These are phyloP conservation scores for Termitomyces sp. DNA, from an alignment of 768 basidiomycete species.

Conservation along the genomic window DNA sequence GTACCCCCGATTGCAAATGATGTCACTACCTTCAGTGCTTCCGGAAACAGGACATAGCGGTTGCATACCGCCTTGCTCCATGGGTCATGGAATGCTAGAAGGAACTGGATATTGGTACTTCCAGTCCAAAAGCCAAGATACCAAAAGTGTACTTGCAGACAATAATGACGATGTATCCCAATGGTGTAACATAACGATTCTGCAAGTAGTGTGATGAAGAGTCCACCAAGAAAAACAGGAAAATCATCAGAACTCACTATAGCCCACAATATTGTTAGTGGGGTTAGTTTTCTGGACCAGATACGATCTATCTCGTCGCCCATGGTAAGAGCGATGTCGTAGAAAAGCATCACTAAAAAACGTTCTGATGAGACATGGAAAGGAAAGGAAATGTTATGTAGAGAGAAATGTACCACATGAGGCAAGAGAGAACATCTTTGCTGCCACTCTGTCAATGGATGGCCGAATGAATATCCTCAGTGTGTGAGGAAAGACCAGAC, in stretches of 20 bases:
- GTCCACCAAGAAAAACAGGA: no score
- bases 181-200: constrained; percentile 31
- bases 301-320: neutral
- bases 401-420: neutral
- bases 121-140: no score
- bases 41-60: constrained; percentile 28
- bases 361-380: neutral
- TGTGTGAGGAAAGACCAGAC: neutral
- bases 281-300: neutral
- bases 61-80: constrained; percentile 28
- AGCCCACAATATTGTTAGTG: neutral
- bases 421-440: neutral
- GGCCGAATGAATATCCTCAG: neutral
- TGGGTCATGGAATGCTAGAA: constrained; percentile 8
- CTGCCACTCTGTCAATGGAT: neutral
- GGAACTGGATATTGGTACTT: no score
- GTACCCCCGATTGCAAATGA: constrained; percentile 25
- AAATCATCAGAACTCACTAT: neutral
- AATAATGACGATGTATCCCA: constrained; percentile 29
- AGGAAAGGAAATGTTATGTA: neutral
- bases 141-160: constrained; percentile 19
- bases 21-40: constrained; percentile 27
- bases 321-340: neutral
- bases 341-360: constrained; percentile 14
- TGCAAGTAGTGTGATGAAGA: neutral